Evolutionary conservation across 352 stramenopile species (phyloP).

Genomic region (Globisporangium okanoganense): DNA sequence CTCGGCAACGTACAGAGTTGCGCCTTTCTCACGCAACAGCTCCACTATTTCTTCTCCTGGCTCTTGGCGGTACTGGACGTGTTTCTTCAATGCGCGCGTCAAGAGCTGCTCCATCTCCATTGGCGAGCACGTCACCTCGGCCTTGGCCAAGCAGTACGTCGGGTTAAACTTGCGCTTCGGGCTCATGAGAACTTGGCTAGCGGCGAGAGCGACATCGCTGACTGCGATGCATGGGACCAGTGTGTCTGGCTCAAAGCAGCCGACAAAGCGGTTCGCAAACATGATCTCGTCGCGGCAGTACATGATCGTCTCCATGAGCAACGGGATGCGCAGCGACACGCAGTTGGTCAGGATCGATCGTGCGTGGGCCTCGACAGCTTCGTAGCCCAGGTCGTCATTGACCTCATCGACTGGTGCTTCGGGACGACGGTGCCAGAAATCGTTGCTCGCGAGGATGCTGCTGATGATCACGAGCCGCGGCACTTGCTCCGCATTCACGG

Average conservation of each 20-base stretch:
- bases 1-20: constrained; percentile 39
- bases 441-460: constrained; percentile 50
- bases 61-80: constrained; percentile 54
- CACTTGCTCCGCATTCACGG: constrained; percentile 37
- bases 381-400: constrained; percentile 35
- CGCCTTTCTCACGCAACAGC: constrained; percentile 49
- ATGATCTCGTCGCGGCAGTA: constrained; percentile 75
- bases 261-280: constrained; percentile 56
- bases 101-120: constrained; percentile 38
- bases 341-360: constrained; percentile 34
- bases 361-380: constrained; percentile 69
- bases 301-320: constrained; percentile 75
- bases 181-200: constrained; percentile 42
- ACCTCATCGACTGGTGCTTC: constrained; percentile 15
- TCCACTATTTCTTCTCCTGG: constrained; percentile 33
- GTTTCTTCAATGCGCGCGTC: constrained; percentile 27
- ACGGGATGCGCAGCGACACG: constrained; percentile 58
- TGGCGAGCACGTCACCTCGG: constrained; percentile 36
- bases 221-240: constrained; percentile 65
- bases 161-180: constrained; percentile 43
- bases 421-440: constrained; percentile 20
- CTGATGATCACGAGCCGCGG: constrained; percentile 59
- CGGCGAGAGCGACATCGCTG: constrained; percentile 53
- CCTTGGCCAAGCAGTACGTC: constrained; percentile 51
- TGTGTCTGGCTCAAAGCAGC: constrained; percentile 44